phyloP scores from a whole-genome alignment of 139 green algal genomes.

The Tetraselmis striata region DNA sequence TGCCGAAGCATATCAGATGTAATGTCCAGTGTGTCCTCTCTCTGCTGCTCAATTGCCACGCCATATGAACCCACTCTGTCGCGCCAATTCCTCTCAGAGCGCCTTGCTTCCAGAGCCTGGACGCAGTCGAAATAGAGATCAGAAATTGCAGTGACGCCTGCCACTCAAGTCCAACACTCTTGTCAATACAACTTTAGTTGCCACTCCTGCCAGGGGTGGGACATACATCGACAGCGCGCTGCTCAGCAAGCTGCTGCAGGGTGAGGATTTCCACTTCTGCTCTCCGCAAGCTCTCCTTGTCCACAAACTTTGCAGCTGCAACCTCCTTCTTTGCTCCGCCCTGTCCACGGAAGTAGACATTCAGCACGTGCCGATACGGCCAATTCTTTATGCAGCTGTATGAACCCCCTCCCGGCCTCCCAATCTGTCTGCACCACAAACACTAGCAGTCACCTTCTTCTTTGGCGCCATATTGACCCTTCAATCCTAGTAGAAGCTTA shows the following conservation, averaged over 20 bases:
- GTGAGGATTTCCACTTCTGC: conserved; percentile 43
- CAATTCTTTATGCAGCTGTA: neutral
- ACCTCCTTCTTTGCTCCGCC: conserved; percentile 26
- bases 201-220: too few relatives aligned
- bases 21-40: conserved; percentile 49
- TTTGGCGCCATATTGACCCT: neutral
- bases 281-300: conserved; percentile 41
- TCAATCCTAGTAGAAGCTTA: too few relatives aligned
- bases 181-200: too few relatives aligned
- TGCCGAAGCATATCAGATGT: conserved; percentile 41
- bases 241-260: conserved; percentile 36
- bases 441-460: conserved; percentile 3
- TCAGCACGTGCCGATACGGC: neutral
- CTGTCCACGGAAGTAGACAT: neutral
- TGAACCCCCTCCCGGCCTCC: neutral
- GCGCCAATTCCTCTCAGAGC: conserved; percentile 38
- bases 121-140: too few relatives aligned
- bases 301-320: conserved; percentile 35
- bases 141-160: too few relatives aligned
- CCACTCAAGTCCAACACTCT: too few relatives aligned
- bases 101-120: conserved; percentile 37
- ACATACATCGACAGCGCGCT: conserved; percentile 35
- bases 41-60: conserved; percentile 33
- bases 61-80: conserved; percentile 36
- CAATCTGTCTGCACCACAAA: neutral